These are phyloP conservation scores for Oryza meridionalis DNA, from an alignment of 176 grass and related monocot genomes.

Conservation along the genomic window DNA sequence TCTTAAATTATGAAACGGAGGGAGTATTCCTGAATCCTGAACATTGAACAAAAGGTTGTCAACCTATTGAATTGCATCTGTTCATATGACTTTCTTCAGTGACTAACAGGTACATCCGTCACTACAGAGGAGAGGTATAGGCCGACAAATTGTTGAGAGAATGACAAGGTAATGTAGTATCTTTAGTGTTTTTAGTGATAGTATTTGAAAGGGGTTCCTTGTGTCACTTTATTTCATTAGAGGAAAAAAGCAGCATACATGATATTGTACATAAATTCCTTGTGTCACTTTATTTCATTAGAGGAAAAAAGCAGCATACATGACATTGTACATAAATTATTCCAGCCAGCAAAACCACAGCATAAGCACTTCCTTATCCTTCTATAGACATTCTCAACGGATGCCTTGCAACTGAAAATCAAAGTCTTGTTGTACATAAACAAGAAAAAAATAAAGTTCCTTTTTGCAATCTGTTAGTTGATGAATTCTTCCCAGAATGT, in stretches of 20 bases:
- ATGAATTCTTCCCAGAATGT: background rate
- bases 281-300: background rate
- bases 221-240: background rate
- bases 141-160: conserved; percentile 76
- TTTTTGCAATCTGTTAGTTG: background rate
- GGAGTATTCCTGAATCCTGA: conserved; percentile 3
- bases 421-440: background rate
- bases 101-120: conserved; percentile 84
- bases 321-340: background rate
- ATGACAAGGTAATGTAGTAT: conserved; percentile 62
- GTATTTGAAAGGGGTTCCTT: conserved; percentile 1
- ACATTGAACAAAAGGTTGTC: background rate
- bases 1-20: too few relatives aligned
- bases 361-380: background rate
- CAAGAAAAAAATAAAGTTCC: background rate
- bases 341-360: background rate
- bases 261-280: background rate
- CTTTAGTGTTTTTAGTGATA: background rate
- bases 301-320: background rate
- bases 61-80: conserved; percentile 19
- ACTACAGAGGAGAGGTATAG: conserved; percentile 80
- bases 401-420: background rate
- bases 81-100: conserved; percentile 65
- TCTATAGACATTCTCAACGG: background rate
- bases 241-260: background rate